Conservation (phyloP, 805 yeast genomes). For the Blastobotrys robertii region DNA sequence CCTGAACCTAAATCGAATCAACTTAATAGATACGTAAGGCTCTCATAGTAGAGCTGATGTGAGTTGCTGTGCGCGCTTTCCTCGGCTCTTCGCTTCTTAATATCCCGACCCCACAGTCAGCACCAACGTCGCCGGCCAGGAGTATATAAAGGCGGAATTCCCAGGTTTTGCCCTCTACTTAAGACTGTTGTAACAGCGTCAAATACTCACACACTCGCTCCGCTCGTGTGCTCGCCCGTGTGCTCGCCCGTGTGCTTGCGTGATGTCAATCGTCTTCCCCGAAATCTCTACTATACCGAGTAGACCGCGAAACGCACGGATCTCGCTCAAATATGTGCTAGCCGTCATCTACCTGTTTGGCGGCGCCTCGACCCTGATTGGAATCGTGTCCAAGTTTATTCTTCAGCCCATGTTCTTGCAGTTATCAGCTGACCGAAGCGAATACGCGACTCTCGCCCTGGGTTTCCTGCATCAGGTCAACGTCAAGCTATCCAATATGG, state of each 20-base stretch:
- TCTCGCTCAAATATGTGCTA: constrained; percentile 19
- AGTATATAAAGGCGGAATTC: too few relatives aligned
- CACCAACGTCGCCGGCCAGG: too few relatives aligned
- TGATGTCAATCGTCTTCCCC: constrained; percentile 20
- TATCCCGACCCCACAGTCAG: not conserved
- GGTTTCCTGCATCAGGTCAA: constrained; percentile 19
- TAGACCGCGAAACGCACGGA: constrained; percentile 9
- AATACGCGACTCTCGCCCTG: constrained; percentile 22
- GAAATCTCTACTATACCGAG: constrained; percentile 16
- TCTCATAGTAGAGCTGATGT: too few relatives aligned
- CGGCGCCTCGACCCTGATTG: constrained; percentile 22
- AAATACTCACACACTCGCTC: not conserved
- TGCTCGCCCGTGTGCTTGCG: constrained; percentile 1
- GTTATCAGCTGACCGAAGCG: constrained; percentile 25
- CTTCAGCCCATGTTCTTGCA: constrained; percentile 26
- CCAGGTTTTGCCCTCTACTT: too few relatives aligned
- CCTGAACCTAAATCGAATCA: too few relatives aligned
- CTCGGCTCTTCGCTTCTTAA: not conserved
- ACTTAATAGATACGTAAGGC: too few relatives aligned
- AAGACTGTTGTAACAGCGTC: too few relatives aligned
- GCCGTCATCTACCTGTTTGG: constrained; percentile 26
- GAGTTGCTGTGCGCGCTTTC: not conserved
- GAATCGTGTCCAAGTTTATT: constrained; percentile 23
- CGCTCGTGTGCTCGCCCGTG: not conserved
- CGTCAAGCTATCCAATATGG: constrained; percentile 12